These are phyloP conservation scores for Dipteronia sinensis DNA, from an alignment of 345 rosid species.

Conservation along the genomic window DNA sequence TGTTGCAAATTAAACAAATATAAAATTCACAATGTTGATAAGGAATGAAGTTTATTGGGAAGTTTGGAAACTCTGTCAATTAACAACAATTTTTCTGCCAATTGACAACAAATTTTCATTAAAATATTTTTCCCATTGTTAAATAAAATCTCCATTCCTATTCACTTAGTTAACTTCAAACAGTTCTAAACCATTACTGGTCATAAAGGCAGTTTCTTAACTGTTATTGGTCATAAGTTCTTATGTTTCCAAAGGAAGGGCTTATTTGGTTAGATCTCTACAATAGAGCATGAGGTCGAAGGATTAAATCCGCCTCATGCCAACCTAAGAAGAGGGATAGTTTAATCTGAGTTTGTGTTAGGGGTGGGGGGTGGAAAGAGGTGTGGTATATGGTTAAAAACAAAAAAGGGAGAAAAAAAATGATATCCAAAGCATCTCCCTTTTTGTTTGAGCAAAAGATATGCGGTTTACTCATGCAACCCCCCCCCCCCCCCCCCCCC, in stretches of 20 bases:
- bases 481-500: too few relatives aligned
- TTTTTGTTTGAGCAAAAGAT: neutral
- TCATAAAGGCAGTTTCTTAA: neutral
- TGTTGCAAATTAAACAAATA: neutral
- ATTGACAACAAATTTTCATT: neutral
- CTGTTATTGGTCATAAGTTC: neutral
- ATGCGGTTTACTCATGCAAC: neutral
- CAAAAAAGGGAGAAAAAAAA: neutral
- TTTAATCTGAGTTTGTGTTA: neutral
- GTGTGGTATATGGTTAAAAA: neutral
- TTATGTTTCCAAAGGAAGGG: neutral
- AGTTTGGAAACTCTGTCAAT: neutral
- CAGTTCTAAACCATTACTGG: neutral
- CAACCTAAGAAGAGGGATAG: neutral
- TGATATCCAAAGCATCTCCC: neutral
- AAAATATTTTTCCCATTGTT: neutral
- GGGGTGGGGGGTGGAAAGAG: neutral
- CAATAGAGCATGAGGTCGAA: neutral
- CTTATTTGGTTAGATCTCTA: neutral
- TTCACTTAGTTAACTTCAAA: neutral
- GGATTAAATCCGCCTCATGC: neutral
- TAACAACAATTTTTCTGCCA: neutral
- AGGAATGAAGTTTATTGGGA: neutral
- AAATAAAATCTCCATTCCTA: neutral
- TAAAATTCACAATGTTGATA: neutral